Conservation (phyloP, 352 stramenopile genomes). For the Phytopythium vexans region DNA sequence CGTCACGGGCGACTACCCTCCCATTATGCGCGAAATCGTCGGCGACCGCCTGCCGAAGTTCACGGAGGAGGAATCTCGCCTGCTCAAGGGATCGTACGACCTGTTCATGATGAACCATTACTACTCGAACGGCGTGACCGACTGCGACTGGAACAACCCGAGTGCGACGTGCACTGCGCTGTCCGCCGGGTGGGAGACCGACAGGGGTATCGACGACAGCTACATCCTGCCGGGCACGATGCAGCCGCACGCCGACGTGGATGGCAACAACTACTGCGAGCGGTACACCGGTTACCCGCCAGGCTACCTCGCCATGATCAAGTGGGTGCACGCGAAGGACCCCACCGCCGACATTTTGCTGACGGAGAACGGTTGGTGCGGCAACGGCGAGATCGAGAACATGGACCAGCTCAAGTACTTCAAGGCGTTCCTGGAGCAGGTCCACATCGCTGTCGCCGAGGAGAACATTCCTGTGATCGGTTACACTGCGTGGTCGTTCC, state of each 20-base stretch:
- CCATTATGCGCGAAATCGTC: slow-evolving; percentile 82
- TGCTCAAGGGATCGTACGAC: slow-evolving; percentile 89
- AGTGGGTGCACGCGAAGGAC: slow-evolving; percentile 36
- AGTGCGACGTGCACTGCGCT: slow-evolving; percentile 25
- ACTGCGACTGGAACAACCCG: slow-evolving; percentile 37
- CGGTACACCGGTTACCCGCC: slow-evolving; percentile 44
- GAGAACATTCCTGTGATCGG: slow-evolving; percentile 28
- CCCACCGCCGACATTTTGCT: slow-evolving; percentile 30
- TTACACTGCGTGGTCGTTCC: slow-evolving; percentile 31
- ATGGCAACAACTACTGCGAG: slow-evolving; percentile 33
- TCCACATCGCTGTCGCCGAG: slow-evolving; percentile 35
- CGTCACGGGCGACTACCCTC: slow-evolving; percentile 89
- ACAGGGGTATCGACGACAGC: slow-evolving; percentile 42
- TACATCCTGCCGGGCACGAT: slow-evolving; percentile 59
- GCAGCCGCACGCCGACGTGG: slow-evolving; percentile 20
- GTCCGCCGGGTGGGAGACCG: slow-evolving; percentile 26
- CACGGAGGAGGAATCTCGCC: slow-evolving; percentile 57
- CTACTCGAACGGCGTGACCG: slow-evolving; percentile 41
- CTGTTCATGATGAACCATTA: slow-evolving; percentile 96
- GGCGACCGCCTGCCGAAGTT: slow-evolving; percentile 85
- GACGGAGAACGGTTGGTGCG: slow-evolving; percentile 44
- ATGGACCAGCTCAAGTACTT: slow-evolving; percentile 46
- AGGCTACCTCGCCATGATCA: slow-evolving; percentile 35
- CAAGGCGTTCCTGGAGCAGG: slow-evolving; percentile 32
- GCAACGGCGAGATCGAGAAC: slow-evolving; percentile 39